phyloP scores from a whole-genome alignment of 2,329 filamentous ascomycete genomes.

The Conoideocrella luteorostrata region DNA sequence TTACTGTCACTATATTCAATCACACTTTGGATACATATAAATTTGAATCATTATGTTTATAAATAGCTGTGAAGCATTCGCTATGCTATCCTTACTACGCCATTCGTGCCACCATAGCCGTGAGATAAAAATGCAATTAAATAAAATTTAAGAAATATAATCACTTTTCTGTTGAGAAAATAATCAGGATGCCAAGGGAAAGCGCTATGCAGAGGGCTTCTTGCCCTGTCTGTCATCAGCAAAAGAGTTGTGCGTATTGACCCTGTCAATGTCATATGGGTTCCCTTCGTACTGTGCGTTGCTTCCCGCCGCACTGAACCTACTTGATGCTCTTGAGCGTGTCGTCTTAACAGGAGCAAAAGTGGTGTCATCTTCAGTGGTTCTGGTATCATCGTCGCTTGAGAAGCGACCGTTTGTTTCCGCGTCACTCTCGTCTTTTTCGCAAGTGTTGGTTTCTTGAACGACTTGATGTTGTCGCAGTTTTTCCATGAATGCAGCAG shows the following conservation, averaged over 20 bases:
- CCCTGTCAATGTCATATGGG: slow-evolving; percentile 8
- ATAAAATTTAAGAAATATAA: no score
- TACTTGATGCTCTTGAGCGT: neutral
- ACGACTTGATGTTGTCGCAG: slow-evolving; percentile 3
- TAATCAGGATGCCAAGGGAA: neutral
- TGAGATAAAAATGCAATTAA: neutral
- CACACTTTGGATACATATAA: no score
- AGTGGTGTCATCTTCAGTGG: neutral
- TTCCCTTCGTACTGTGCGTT: slow-evolving; percentile 5
- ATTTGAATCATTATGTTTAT: no score
- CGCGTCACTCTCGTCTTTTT: neutral
- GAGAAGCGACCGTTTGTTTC: neutral
- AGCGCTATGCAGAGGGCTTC: neutral
- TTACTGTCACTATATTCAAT: no score
- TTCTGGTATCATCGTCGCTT: neutral
- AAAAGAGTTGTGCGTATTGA: slow-evolving; percentile 7
- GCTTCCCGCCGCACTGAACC: neutral
- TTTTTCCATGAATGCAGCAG: slow-evolving; percentile 8
- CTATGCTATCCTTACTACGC: no score
- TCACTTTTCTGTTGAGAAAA: no score
- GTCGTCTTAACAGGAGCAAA: neutral
- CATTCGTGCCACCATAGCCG: no score
- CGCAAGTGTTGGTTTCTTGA: neutral
- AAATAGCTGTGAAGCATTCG: no score
- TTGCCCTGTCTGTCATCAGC: neutral